Percentiles rank a stretch among this genome's conserved stretches.
Conservation (phyloP, 2,329 filamentous ascomycete genomes). For the Exophiala viscosa region DNA sequence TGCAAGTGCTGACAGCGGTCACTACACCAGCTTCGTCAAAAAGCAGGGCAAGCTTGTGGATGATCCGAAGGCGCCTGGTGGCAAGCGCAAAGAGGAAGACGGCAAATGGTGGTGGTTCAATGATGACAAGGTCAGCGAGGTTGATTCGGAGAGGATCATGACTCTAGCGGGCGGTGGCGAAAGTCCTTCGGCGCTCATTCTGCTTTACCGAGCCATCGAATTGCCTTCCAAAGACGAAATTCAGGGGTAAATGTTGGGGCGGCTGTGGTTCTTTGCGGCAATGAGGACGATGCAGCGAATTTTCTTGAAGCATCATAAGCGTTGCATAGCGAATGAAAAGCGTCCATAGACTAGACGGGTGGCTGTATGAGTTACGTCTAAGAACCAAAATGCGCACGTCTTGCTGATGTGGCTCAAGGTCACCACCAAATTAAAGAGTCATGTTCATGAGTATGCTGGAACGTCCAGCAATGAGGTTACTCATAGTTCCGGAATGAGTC, state of each 20-base stretch:
- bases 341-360: slow-evolving; percentile 7
- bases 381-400: too few species aligned
- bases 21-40: slow-evolving; percentile 98
- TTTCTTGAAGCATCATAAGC: too few species aligned
- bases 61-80: slow-evolving; percentile 63
- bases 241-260: slow-evolving; percentile 12
- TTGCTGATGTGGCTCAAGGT: too few species aligned
- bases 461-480: too few species aligned
- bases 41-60: slow-evolving; percentile 64
- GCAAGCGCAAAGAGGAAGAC: slow-evolving; percentile 75
- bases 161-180: slow-evolving; percentile 76
- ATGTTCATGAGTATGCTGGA: too few species aligned
- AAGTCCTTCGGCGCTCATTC: slow-evolving; percentile 49
- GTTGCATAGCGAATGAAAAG: not conserved
- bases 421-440: too few species aligned
- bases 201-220: slow-evolving; percentile 50
- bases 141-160: slow-evolving; percentile 85
- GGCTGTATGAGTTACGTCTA: not conserved
- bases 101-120: slow-evolving; percentile 99
- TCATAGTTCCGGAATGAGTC: too few species aligned
- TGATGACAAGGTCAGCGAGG: slow-evolving; percentile 93
- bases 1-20: slow-evolving; percentile 91
- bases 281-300: too few species aligned
- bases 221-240: slow-evolving; percentile 43
- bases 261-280: too few species aligned